Evolutionary conservation across 2,329 filamentous ascomycete genomes (phyloP), one percentile per base, ranked within the genome.

Genomic region (Neoarthrinium moseri): DNA sequence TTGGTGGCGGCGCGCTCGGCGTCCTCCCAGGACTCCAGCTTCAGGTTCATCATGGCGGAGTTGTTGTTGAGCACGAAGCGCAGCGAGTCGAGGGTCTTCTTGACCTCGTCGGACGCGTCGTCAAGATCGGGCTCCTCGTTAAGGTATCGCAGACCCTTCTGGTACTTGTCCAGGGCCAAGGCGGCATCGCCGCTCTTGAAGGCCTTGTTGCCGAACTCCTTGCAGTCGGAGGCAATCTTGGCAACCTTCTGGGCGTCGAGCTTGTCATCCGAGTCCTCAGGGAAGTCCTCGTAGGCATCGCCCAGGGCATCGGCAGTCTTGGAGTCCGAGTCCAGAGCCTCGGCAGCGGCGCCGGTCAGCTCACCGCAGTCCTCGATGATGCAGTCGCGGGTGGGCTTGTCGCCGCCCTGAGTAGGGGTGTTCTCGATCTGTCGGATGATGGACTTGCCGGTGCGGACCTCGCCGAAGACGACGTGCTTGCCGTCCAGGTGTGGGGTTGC

Each of bases 381-480:
- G 47, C 85, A 87, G 45, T 91, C 87, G 53, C 82, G 77, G 41
- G 63, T 65, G 22, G 91, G 91, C 71, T 91, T 92, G 74, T 97
- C 94, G 59, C 79, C 80, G 22, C 78, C 71, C 55, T 85, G 77
- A 2, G 88, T 94, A 43, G 77, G 75, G 51, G 89, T 74, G 68
- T 94, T 94, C 73, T 99, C 94, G 60, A 97, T 84, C 66, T 91
- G 84, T 53, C 94, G 87, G 26, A 97, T 81, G 29, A 96, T 74
- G 51, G 89, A 91, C 78, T 96, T 97, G 61, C 94, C 94, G 50
- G 85, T 87, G 61, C 96, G 80, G 46, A 97, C 92, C 65, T 96
- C 87, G 52, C 94, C 94, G 59, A 96, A 99, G 20, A 99, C 91
- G 37, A 97, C 94, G 71, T 99, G 92, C 78, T 99, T 99, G 65